Evolutionary conservation across 352 stramenopile genomes (phyloP).

Genomic region (Phytopythium cucurbitacearum): DNA sequence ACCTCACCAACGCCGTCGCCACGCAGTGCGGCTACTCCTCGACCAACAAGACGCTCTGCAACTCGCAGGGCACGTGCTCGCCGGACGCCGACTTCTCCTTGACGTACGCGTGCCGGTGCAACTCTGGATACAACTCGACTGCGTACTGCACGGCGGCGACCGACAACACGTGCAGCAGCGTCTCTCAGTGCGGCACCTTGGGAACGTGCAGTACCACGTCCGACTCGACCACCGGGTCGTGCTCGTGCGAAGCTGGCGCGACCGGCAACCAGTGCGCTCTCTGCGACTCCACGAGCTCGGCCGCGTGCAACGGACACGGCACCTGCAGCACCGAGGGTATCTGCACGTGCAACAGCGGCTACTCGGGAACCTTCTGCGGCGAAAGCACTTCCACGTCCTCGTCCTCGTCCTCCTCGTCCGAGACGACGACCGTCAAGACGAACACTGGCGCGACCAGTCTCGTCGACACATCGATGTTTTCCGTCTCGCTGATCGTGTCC

Average conservation of each 20-base stretch:
- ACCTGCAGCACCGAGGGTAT: conserved; percentile 33
- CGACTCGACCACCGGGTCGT: conserved; percentile 29
- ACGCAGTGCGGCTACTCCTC: conserved; percentile 43
- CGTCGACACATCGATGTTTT: not conserved
- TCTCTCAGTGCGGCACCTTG: conserved; percentile 56
- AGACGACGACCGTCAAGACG: conserved; percentile 2
- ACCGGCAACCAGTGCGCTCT: conserved; percentile 60
- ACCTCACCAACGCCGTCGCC: conserved; percentile 55
- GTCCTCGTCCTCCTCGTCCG: not conserved
- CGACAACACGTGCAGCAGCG: conserved; percentile 72
- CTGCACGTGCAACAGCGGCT: conserved; percentile 54
- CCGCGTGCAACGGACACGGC: conserved; percentile 48
- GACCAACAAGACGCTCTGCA: conserved; percentile 53
- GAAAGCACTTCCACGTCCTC: conserved; percentile 5
- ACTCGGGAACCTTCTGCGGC: conserved; percentile 63
- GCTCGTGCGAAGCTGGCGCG: conserved; percentile 42
- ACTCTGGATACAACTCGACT: conserved; percentile 56
- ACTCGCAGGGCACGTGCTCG: conserved; percentile 63
- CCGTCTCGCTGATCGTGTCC: not conserved
- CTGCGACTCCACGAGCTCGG: conserved; percentile 35
- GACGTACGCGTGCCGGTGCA: conserved; percentile 76
- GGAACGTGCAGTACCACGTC: conserved; percentile 40
- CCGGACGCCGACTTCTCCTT: conserved; percentile 47
- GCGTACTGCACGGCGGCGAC: conserved; percentile 43
- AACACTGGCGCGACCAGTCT: not conserved